A percentile compares a stretch with the other conserved stretches of the same genome.
Conservation (phyloP, 192 early-diverging fungal species). For the Podila epigama region DNA sequence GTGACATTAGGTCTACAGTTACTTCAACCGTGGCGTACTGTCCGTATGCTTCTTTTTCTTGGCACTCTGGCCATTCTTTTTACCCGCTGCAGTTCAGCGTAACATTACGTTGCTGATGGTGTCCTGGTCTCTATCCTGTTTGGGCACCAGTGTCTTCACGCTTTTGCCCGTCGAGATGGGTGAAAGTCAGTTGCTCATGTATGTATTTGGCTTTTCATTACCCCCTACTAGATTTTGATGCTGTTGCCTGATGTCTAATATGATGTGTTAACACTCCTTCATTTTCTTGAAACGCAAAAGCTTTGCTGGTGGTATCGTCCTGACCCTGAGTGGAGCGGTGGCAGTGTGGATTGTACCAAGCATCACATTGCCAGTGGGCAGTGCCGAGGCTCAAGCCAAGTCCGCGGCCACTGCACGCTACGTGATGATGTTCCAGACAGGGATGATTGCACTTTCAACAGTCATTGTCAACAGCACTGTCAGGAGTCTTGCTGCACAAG, state of each 20-base stretch:
- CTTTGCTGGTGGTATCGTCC: constrained; percentile 51
- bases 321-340: constrained; percentile 35
- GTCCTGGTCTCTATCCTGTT: constrained; percentile 72
- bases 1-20: constrained; percentile 87
- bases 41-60: constrained; percentile 69
- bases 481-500: constrained; percentile 58
- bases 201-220: neutral
- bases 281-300: constrained; percentile 14
- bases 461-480: constrained; percentile 70
- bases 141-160: constrained; percentile 84
- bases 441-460: constrained; percentile 60
- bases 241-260: neutral
- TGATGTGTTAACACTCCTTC: neutral
- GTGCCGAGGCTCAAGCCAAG: constrained; percentile 9
- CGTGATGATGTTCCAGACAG: constrained; percentile 48
- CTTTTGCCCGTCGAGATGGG: constrained; percentile 88
- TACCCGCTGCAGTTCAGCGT: constrained; percentile 57
- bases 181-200: constrained; percentile 76
- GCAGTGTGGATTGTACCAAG: constrained; percentile 19
- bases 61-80: constrained; percentile 72
- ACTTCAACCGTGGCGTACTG: constrained; percentile 79
- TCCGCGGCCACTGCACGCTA: constrained; percentile 13
- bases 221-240: neutral
- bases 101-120: constrained; percentile 58
- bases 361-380: neutral